Base-by-base conservation (phyloP, 257 asterid genomes). In the Przewalskia tangutica region DNA sequence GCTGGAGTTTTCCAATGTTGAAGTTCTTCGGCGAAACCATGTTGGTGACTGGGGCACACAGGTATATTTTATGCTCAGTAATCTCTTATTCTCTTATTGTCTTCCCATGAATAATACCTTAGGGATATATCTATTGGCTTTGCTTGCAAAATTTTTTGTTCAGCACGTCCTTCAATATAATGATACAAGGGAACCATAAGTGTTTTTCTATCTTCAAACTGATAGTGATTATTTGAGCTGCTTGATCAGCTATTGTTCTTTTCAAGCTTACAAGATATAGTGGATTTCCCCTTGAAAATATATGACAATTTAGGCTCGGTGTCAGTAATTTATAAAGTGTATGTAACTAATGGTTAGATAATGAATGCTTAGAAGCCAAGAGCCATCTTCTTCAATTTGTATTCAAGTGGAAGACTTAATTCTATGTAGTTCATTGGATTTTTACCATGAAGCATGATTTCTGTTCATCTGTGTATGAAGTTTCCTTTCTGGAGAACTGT, bases 41-140 rank as follows among this genome's bases (percentile, higher is more conserved):
- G 97, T 96, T 60, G 99, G 99, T 42, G 99, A 96, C 80, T 96
- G 98, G 99, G 98, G 98, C 83, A 96, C 98, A 14, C 98, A 94
- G 93, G 99, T 94, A 80, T 32, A 40, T 46, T 27, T 79, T 62
- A 71, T 50, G 23, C 20, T 50, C 62, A 7, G 20, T 50, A 27
- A 13, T 75, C 32, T 38, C 23, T 46, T 27, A 18, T 16, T 56
- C 40, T 34, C 2, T 44, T 80, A 8, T 14, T 50, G 42, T 54
- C 42, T 60, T 70, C 81, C 6, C 20, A 64, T 83, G 83, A 78
- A 81, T 75, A 75, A 75, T 48, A 23, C 79, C 79, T 23, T 3
- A 38, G 79, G 7, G 62, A 75, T 75, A 50, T 50, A 48, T 48
- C 7, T 27, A 7, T 48, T 48, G 40, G 44, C 62, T 75, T 75